A percentile compares a stretch with the other conserved stretches of the same genome.
Evolutionary conservation across 2,329 filamentous ascomycete genomes (phyloP).

Genomic region (Alternaria incomplexa): DNA sequence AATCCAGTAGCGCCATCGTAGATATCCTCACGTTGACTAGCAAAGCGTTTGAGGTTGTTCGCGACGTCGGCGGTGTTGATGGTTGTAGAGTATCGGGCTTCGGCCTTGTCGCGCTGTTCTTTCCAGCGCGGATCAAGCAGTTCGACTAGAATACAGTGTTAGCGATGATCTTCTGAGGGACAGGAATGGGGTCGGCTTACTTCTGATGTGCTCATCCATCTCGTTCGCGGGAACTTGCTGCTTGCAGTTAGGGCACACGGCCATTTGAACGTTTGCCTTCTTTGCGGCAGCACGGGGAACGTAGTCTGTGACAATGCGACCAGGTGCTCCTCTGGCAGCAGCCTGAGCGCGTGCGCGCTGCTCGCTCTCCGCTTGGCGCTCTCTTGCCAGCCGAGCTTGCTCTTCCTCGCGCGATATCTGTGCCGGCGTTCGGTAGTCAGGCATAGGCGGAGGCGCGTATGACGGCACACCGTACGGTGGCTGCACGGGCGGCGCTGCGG

Average conservation of each 20-base stretch:
- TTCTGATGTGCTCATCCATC: conserved; percentile 90
- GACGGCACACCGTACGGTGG: conserved; percentile 29
- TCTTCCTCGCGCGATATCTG: conserved; percentile 48
- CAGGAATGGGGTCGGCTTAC: conserved; percentile 53
- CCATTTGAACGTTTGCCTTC: conserved; percentile 68
- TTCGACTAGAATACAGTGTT: conserved; percentile 66
- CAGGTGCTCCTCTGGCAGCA: conserved; percentile 72
- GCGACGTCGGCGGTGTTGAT: conserved; percentile 89
- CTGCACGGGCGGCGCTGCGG: conserved; percentile 39
- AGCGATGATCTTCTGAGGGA: conserved; percentile 33
- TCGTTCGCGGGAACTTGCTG: conserved; percentile 87
- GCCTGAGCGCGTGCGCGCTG: conserved; percentile 78
- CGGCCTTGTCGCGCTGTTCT: conserved; percentile 89
- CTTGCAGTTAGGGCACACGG: conserved; percentile 90
- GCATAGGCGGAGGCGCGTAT: conserved; percentile 31
- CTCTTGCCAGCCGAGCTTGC: conserved; percentile 44
- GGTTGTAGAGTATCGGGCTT: conserved; percentile 81
- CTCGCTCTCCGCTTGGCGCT: conserved; percentile 56
- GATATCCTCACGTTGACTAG: conserved; percentile 84
- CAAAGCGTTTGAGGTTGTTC: conserved; percentile 93
- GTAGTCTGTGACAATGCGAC: conserved; percentile 90
- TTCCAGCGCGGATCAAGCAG: conserved; percentile 94
- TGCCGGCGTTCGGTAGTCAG: conserved; percentile 39
- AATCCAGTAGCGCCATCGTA: conserved; percentile 78
- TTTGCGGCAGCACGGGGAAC: conserved; percentile 81